phyloP scores from a whole-genome alignment of 2,329 filamentous ascomycete genomes.

The Pochonia chlamydosporia region DNA sequence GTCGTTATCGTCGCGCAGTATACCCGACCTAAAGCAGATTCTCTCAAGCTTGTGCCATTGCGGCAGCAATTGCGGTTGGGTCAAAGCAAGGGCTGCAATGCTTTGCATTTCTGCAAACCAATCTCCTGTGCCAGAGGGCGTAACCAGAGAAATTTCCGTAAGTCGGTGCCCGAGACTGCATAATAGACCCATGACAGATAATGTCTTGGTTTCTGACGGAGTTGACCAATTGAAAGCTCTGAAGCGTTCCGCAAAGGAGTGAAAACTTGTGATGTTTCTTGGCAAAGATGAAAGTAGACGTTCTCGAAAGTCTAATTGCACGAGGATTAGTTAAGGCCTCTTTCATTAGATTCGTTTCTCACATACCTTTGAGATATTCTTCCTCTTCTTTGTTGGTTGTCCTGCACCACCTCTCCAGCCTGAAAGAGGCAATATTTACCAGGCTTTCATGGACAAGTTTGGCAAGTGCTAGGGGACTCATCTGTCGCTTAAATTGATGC shows the following conservation, averaged over 20 bases:
- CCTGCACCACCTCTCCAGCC: constrained; percentile 8
- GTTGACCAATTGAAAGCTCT: neutral
- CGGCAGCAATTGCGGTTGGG: constrained; percentile 5
- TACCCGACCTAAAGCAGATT: constrained; percentile 4
- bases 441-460: constrained; percentile 7
- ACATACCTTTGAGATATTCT: constrained; percentile 8
- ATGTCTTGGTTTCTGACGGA: constrained; percentile 1
- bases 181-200: constrained; percentile 4
- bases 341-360: neutral
- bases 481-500: constrained; percentile 6
- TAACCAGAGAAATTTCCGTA: constrained; percentile 1
- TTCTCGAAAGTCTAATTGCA: constrained; percentile 5
- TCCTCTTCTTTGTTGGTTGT: constrained; percentile 6
- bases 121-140: neutral
- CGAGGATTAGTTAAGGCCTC: constrained; percentile 1
- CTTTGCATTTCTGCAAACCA: constrained; percentile 3
- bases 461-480: constrained; percentile 3
- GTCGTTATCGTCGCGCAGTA: constrained; percentile 4
- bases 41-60: constrained; percentile 7
- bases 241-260: constrained; percentile 5
- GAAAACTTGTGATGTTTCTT: constrained; percentile 3
- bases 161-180: constrained; percentile 2
- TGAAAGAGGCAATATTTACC: constrained; percentile 3
- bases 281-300: constrained; percentile 3
- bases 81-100: constrained; percentile 1